Conservation (phyloP, 2,329 filamentous ascomycete species). For the Cladosporium velox region DNA sequence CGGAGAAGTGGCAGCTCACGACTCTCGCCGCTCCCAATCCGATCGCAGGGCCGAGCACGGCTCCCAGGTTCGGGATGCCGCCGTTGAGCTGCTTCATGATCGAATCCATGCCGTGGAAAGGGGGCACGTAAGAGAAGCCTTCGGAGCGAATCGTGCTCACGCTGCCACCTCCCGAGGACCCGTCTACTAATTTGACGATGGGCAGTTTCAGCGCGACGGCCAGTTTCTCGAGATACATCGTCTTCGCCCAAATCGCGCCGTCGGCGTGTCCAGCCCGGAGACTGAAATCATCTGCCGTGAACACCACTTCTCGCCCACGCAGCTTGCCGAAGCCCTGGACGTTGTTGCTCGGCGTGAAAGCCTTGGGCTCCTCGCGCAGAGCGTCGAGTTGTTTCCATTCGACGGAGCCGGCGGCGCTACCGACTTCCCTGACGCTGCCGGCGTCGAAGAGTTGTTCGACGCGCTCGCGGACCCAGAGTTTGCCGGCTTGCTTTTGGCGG, state of each 20-base stretch:
- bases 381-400: conserved; percentile 54
- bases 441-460: conserved; percentile 60
- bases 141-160: conserved; percentile 60
- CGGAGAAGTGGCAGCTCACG: conserved; percentile 64
- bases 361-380: conserved; percentile 50
- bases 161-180: conserved; percentile 62
- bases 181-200: conserved; percentile 66
- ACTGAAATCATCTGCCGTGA: conserved; percentile 66
- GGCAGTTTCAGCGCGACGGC: conserved; percentile 59
- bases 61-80: conserved; percentile 66
- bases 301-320: conserved; percentile 56
- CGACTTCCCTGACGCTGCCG: conserved; percentile 60
- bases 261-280: conserved; percentile 66
- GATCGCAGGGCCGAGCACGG: conserved; percentile 64
- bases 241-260: conserved; percentile 57
- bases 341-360: conserved; percentile 63
- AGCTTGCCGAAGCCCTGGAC: conserved; percentile 57
- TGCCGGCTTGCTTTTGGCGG: conserved; percentile 64
- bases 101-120: conserved; percentile 55
- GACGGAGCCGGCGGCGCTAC: conserved; percentile 61
- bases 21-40: conserved; percentile 64
- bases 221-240: conserved; percentile 63
- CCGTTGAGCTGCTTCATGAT: conserved; percentile 61
- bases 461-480: conserved; percentile 65
- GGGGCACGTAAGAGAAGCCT: conserved; percentile 63